Base-by-base conservation (phyloP, 768 basidiomycete species). In the Clavulina sp. region DNA sequence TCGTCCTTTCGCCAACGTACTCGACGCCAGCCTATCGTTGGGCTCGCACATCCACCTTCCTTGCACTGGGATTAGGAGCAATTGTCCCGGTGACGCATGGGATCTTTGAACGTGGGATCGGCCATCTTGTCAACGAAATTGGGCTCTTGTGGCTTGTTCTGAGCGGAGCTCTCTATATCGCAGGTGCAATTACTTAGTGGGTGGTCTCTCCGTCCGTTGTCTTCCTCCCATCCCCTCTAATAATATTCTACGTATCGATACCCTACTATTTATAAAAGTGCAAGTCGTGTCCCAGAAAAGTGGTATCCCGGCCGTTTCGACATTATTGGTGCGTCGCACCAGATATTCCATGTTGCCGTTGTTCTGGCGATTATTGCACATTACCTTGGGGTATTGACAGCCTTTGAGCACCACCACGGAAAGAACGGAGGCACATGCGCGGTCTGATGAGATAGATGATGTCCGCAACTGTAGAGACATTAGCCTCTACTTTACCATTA, bases 261-360 rank as follows among this genome's bases (percentile, higher is more conserved):
- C 47, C 30, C 48, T 48, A 43, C 52, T 54, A 41, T 5, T 1
- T 38, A 32, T 30, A 31, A 1, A 64, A 92, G 88, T 66, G 86
- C 86, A 46, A 80, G 81, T 61, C 76, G 86, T 48, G 72, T 87
- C 51, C 88, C 87, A 41, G 88, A 92, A 60, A 70, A 77, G 34
- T 66, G 79, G 55, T 67, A 70, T 4, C 85, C 85, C 4, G 86
- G 87, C 33, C 74, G 65, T 56, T 89, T 89, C 65, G 87, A 91
- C 66, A 72, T 74, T 59, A 73, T 85, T 59, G 73, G 79, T 51
- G 74, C 83, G 0, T 87, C 83, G 19, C 89, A 93, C 68, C 85
- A 92, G 65, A 82, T 93, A 58, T 92, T 95, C 64, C 91, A 92
- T 61, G 63, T 79, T 54, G 78, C 74, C 59, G 87, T 92, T 33